phyloP scores from a whole-genome alignment of 345 rosid species.

The Excoecaria agallocha region DNA sequence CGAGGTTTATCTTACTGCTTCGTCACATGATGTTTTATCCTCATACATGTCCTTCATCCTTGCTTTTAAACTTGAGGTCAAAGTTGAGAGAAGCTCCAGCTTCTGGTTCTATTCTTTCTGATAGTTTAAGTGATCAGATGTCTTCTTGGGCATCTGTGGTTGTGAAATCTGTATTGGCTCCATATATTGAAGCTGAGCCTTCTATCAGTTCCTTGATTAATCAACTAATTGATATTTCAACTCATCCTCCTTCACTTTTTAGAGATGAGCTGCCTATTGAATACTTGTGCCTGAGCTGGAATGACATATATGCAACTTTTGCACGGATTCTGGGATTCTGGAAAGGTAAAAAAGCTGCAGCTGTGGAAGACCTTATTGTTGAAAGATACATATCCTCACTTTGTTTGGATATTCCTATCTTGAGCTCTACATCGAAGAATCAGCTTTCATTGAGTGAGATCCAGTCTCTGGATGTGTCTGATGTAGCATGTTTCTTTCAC shows the following conservation, averaged over 20 bases:
- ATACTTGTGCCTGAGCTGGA: constrained; percentile 49
- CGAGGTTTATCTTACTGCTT: constrained; percentile 78
- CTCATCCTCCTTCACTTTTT: constrained; percentile 53
- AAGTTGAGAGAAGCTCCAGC: constrained; percentile 71
- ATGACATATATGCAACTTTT: constrained; percentile 50
- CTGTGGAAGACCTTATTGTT: constrained; percentile 73
- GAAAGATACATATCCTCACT: constrained; percentile 87
- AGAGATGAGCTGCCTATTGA: constrained; percentile 48
- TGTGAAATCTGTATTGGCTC: constrained; percentile 45
- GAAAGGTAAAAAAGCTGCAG: constrained; percentile 66
- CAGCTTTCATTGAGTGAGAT: constrained; percentile 43
- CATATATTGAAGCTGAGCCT: constrained; percentile 62
- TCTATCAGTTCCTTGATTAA: constrained; percentile 43
- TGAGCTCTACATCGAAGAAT: constrained; percentile 32
- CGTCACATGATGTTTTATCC: constrained; percentile 81
- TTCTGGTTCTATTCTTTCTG: constrained; percentile 39
- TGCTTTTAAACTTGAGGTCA: constrained; percentile 64
- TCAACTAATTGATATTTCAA: constrained; percentile 67
- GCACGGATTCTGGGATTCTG: constrained; percentile 67
- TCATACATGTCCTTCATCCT: constrained; percentile 59
- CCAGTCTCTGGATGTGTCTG: constrained; percentile 43
- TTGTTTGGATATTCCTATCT: constrained; percentile 69
- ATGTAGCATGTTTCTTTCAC: constrained; percentile 46
- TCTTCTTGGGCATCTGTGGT: constrained; percentile 68
- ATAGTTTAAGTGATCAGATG: constrained; percentile 46